Percentiles rank a stretch among this genome's conserved stretches.
Evolutionary conservation across 805 yeast species (phyloP).

Genomic region (Saturnispora saitoi): DNA sequence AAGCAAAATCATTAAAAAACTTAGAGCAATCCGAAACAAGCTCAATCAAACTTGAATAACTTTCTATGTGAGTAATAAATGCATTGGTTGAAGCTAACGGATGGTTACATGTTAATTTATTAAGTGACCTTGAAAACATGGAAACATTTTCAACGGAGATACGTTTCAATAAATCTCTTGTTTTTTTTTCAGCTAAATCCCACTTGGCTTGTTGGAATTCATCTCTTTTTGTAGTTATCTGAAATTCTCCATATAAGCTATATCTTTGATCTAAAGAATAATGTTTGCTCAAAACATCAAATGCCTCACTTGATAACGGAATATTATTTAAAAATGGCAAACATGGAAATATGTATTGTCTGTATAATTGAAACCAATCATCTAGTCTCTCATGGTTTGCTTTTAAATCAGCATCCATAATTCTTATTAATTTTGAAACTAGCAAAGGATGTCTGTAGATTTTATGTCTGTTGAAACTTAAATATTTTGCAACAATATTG

Average conservation of each 20-base stretch:
- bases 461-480: conserved; percentile 48
- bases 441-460: conserved; percentile 41
- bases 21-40: conserved; percentile 72
- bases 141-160: conserved; percentile 71
- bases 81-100: conserved; percentile 73
- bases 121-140: conserved; percentile 62
- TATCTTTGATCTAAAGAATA: conserved; percentile 60
- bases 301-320: conserved; percentile 53
- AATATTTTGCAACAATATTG: conserved; percentile 29
- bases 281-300: conserved; percentile 35
- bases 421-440: conserved; percentile 51
- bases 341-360: conserved; percentile 61
- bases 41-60: conserved; percentile 78
- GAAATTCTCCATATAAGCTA: conserved; percentile 73
- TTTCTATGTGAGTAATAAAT: conserved; percentile 74
- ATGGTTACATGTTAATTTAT: conserved; percentile 63
- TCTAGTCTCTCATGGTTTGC: conserved; percentile 9
- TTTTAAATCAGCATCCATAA: conserved; percentile 37
- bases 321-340: conserved; percentile 48
- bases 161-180: conserved; percentile 70
- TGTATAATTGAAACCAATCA: conserved; percentile 51
- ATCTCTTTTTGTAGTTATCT: conserved; percentile 47
- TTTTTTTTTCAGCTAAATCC: conserved; percentile 64
- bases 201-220: conserved; percentile 47
- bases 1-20: conserved; percentile 65